Evolutionary conservation across 805 yeast genomes (phyloP), one percentile per base, ranked within the genome.

Genomic region (Clavispora carvajalis): DNA sequence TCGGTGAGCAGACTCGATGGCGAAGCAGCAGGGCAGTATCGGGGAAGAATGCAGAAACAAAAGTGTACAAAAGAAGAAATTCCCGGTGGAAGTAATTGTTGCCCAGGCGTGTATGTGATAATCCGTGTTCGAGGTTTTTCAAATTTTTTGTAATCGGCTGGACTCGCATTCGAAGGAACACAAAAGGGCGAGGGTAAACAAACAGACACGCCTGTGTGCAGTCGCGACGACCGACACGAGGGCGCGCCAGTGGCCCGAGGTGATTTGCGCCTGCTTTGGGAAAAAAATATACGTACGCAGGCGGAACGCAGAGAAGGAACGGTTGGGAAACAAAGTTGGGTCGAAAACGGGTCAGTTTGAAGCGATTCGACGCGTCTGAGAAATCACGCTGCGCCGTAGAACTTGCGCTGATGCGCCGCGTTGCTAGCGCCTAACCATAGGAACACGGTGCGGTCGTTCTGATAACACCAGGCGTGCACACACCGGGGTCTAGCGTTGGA

Each of bases 151-250:
- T 16, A 28, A 28, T 28, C 31, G 31, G 19, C 31, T 28, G 31
- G 31, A 28, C 31, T 28, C 29, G 29, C 29, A 26, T 26, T 28
- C 31, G 9, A 28, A 28, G 31, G 31, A 28, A 28, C 31, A 28
- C 31, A 28, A 16, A 28, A 28, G 31, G 7, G 31, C 31, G 24
- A 33, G 17, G 30, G 31, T 22, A 31, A 37, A 37, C 40, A 37
- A 37, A 37, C 40, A 37, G 36, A 37, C 40, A 37, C 40, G 40
- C 17, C 29, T 28, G 31, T 28, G 31, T 28, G 31, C 31, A 28
- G 31, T 15, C 31, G 31, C 12, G 31, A 16, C 5, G 4, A 11
- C 4, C 18, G 31, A 19, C 31, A n/a, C 18, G 19, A 6, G 31
- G 19, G 31, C 19, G 31, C 31, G 31, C 8, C 5, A 8, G 3